Conservation (phyloP, 2,329 filamentous ascomycete species). For the Canariomyces notabilis region DNA sequence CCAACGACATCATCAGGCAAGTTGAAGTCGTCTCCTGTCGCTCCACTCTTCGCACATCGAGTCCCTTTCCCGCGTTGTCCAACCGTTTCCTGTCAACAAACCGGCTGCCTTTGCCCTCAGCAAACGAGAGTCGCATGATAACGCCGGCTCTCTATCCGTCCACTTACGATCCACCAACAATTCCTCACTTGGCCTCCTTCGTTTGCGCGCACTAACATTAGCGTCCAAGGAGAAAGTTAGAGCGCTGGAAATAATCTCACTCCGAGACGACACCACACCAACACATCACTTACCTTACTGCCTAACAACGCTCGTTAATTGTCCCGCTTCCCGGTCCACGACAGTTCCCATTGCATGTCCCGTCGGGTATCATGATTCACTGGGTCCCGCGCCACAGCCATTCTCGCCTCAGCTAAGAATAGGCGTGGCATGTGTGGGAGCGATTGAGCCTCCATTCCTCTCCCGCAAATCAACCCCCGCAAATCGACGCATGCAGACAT, state of each 20-base stretch:
- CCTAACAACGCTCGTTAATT: conserved; percentile 1
- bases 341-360: conserved; percentile 13
- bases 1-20: conserved; percentile 29
- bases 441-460: conserved; percentile 25
- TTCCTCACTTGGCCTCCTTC: background rate
- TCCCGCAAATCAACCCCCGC: conserved; percentile 15
- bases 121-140: conserved; percentile 11
- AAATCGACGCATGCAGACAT: conserved; percentile 30
- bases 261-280: conserved; percentile 5
- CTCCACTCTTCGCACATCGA: conserved; percentile 5
- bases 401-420: conserved; percentile 18
- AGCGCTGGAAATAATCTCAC: background rate
- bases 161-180: background rate
- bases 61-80: conserved; percentile 5
- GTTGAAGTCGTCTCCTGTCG: conserved; percentile 16
- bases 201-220: background rate
- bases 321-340: conserved; percentile 1
- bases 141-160: conserved; percentile 2
- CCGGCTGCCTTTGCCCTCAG: conserved; percentile 10
- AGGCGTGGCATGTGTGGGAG: conserved; percentile 26
- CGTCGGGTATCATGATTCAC: conserved; percentile 20
- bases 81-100: conserved; percentile 7
- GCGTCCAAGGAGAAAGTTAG: background rate
- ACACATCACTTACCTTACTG: background rate
- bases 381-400: conserved; percentile 16